Base-by-base conservation (phyloP, 1,284 basidiomycete species). In the Pisolithus thermaeus region DNA sequence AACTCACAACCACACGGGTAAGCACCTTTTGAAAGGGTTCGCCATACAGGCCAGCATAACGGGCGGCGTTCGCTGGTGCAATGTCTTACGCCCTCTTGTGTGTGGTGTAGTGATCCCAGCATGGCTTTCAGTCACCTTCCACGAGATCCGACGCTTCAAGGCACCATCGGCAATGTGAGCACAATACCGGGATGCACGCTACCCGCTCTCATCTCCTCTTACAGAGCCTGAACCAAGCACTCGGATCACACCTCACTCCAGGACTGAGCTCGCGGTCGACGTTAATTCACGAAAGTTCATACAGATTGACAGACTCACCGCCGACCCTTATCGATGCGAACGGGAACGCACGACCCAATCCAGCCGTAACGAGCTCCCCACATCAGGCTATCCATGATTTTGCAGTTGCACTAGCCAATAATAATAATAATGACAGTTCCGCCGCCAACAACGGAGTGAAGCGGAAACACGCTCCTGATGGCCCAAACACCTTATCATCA, bases 401-500 rank as follows among this genome's bases (percentile, higher is more conserved):
- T 22, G 46, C 67, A 16, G 50, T 69, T 16, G 61, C 68, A 12
- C 32, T 69, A 20, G 61, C 56, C 49, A 69, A 66, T 32, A 47
- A 44, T 25, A 47, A 47, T 14, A 35, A 35, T 35, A 35, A 35
- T 35, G 32, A 12, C 12, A 35, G 4, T 35, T 14, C 32, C 42
- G 52, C 64, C 16, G 27, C 60, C 3, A 4, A 61, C 32, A 68
- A 49, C 45, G 52, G 41, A 22, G 35, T 65, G 28, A 83, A 82
- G 62, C 77, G 81, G 56, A 83, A 83, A 61, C 78, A 75, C 53
- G 59, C 69, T 14, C 12, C 11, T 30, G 80, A 81, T 51, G 52
- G 51, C 42, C 49, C 62, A 40, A 63, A 69, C 35, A 46, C 64
- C 6, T 71, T 74, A 51, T 62, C 32, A 35, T 35, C 72, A 22